Evolutionary conservation across 2,329 filamentous ascomycete genomes (phyloP), one percentile per base, ranked within the genome.

Genomic region (Tricladium varicosporioides): DNA sequence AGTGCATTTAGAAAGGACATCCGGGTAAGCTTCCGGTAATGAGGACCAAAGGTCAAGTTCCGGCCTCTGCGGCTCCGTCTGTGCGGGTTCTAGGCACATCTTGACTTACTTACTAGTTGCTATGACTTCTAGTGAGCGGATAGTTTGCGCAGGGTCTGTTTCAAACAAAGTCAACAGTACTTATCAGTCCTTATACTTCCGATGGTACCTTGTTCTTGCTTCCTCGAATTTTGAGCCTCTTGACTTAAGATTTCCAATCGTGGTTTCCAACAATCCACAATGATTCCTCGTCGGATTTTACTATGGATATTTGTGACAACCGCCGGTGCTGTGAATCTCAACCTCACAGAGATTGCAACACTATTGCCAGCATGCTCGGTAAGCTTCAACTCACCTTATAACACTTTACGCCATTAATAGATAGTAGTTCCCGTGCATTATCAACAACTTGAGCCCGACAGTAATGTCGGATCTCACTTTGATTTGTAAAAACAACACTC

Each of bases 281-380:
- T 33, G 50, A 10, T 18, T 45, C n/a, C 32, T 8, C 11, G 15
- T 32, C 27, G 14, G 2, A n/a, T 52, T 31, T 18, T 52, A 22
- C 16, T 36, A 19, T 42, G 45, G 16, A 14, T 47, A 32, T 44
- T 60, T 14, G 16, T 53, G 15, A 47, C 43, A 33, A 16, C 15
- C 33, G 47, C 22, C 9, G 45, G 27, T 36, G 33, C 46, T 18
- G 52, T 48, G 16, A 50, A 48, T 33, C 32, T 50, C 10, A 59
- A 49, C 31, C n/a, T 54, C 1, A 49, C 59, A 8, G 27, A 55
- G 14, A 48, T 63, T 14, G 13, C 59, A 8, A 5, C 47, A 9
- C 18, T 51, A n/a, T 19, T 59, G 15, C 52, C 60, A n/a, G 2
- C 10, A 50, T 63, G 59, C 42, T 57, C 57, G 19, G 57, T 61